Percentiles rank a stretch among this genome's conserved stretches.
phyloP scores from a whole-genome alignment of 768 basidiomycete species.

The Boletus rubropictus region DNA sequence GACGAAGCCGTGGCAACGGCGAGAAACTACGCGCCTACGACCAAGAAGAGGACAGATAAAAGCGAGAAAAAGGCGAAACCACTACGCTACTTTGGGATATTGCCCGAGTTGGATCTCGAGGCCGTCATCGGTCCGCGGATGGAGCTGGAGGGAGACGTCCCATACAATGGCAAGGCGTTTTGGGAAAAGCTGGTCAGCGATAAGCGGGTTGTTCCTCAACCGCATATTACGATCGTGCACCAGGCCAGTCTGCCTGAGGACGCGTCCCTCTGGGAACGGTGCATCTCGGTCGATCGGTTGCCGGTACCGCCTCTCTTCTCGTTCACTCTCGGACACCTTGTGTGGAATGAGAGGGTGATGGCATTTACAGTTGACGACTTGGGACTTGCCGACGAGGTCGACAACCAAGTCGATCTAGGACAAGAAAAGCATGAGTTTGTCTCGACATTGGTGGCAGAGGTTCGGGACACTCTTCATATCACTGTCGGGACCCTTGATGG shows the following conservation, averaged over 20 bases:
- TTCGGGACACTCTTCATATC: conserved; percentile 63
- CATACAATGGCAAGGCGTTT: conserved; percentile 34
- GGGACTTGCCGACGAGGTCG: conserved; percentile 28
- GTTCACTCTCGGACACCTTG: conserved; percentile 53
- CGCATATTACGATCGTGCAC: conserved; percentile 90
- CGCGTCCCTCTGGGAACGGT: conserved; percentile 40
- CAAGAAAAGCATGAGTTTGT: conserved; percentile 45
- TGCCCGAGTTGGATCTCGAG: conserved; percentile 65
- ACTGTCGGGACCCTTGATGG: conserved; percentile 71
- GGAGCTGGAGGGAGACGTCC: conserved; percentile 26
- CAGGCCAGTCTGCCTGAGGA: conserved; percentile 38
- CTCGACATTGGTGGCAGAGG: conserved; percentile 38
- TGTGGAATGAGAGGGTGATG: conserved; percentile 81
- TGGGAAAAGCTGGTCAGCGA: conserved; percentile 44
- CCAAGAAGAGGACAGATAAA: conserved; percentile 1
- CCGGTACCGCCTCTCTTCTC: conserved; percentile 48
- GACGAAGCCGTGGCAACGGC: conserved; percentile 38
- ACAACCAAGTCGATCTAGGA: conserved; percentile 24
- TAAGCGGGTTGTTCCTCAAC: conserved; percentile 48
- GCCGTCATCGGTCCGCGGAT: conserved; percentile 43
- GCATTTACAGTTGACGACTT: conserved; percentile 67
- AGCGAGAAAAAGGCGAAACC: conserved; percentile 25
- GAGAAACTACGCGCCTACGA: conserved; percentile 36
- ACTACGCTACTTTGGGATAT: conserved; percentile 73
- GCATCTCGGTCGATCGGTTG: conserved; percentile 12